Percentiles rank a stretch among this genome's conserved stretches.
Conservation (phyloP, 2,329 filamentous ascomycete species). For the Elsinoe ampelina region DNA sequence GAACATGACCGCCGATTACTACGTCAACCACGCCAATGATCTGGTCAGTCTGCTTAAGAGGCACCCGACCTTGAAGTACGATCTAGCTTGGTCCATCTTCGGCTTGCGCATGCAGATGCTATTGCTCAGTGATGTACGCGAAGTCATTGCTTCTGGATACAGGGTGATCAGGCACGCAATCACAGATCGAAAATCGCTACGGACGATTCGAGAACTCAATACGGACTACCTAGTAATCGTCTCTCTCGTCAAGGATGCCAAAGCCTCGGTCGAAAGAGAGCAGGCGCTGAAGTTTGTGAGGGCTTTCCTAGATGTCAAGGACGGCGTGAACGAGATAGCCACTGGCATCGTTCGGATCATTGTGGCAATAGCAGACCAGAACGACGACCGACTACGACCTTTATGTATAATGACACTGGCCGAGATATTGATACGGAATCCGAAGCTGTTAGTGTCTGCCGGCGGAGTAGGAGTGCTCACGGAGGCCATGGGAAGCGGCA, state of each 20-base stretch:
- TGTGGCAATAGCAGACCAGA: conserved; percentile 79
- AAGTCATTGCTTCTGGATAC: conserved; percentile 92
- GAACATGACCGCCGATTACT: conserved; percentile 86
- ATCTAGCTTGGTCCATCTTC: conserved; percentile 92
- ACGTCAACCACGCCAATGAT: conserved; percentile 83
- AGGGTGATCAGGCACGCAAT: conserved; percentile 89
- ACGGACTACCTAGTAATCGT: conserved; percentile 88
- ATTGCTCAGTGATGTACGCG: conserved; percentile 88
- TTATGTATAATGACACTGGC: conserved; percentile 90
- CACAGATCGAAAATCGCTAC: conserved; percentile 79
- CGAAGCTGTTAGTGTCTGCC: conserved; percentile 67
- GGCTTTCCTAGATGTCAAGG: conserved; percentile 90
- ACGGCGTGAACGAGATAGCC: conserved; percentile 79
- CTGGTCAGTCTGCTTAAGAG: conserved; percentile 95
- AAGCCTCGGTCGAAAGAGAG: conserved; percentile 93
- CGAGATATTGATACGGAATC: conserved; percentile 82
- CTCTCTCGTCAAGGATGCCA: conserved; percentile 89
- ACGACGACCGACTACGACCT: conserved; percentile 73
- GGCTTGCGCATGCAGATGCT: conserved; percentile 89
- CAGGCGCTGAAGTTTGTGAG: conserved; percentile 95
- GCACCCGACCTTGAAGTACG: conserved; percentile 88
- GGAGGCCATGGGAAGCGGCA: conserved; percentile 83
- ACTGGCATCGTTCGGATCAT: conserved; percentile 80
- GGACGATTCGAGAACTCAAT: conserved; percentile 76
- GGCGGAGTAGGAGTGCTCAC: conserved; percentile 80